Evolutionary conservation across 352 stramenopile genomes (phyloP).

Genomic region (Phytopythium kandeliae): DNA sequence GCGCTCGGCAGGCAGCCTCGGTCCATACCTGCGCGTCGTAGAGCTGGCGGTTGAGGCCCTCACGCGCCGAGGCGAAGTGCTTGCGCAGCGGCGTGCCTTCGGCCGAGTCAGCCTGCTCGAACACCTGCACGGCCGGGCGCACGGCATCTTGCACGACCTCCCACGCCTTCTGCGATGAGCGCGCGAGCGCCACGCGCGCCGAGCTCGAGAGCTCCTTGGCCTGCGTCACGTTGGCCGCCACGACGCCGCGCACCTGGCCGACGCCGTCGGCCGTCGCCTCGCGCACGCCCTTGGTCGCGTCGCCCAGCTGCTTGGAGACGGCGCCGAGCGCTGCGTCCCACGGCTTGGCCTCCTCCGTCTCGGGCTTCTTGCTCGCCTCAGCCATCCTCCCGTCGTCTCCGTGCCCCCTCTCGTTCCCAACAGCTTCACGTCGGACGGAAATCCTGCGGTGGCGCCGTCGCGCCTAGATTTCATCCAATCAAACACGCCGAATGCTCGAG

Average conservation of each 20-base stretch:
- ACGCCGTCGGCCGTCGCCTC: conserved; percentile 27
- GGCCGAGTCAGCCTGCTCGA: conserved; percentile 49
- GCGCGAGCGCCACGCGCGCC: conserved; percentile 38
- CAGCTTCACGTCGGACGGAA: conserved; percentile 1
- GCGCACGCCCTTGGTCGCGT: conserved; percentile 40
- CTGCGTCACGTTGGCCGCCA: conserved; percentile 35
- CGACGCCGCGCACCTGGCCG: conserved; percentile 36
- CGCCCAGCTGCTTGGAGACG: conserved; percentile 44
- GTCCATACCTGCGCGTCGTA: conserved; percentile 36
- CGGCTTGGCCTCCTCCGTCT: conserved; percentile 42
- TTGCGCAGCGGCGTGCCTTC: conserved; percentile 69
- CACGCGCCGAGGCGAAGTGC: conserved; percentile 35
- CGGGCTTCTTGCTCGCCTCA: conserved; percentile 11
- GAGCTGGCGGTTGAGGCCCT: conserved; percentile 55
- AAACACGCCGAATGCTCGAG: neutral
- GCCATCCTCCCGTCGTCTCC: neutral
- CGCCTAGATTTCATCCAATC: conserved; percentile 13
- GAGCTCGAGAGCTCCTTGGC: conserved; percentile 60
- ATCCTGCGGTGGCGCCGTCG: conserved; percentile 2
- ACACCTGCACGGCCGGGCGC: conserved; percentile 51
- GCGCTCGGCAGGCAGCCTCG: no score
- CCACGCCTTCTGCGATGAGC: conserved; percentile 31
- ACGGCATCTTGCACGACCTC: conserved; percentile 30
- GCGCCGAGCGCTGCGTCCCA: conserved; percentile 40
- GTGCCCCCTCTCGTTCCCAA: no score